Conservation (phyloP, 1,284 basidiomycete genomes). For the Papiliotrema nemorosa region DNA sequence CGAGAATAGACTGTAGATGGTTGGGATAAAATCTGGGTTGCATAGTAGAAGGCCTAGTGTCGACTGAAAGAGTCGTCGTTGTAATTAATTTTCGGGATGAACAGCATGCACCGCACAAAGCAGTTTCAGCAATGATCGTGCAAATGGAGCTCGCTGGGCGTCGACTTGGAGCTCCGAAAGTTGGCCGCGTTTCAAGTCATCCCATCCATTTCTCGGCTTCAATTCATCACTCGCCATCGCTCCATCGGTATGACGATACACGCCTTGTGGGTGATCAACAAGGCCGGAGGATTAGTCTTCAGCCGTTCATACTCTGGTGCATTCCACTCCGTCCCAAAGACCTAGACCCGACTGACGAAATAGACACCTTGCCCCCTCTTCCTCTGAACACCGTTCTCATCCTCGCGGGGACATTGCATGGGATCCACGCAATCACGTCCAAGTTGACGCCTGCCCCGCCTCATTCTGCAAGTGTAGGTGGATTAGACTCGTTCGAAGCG, state of each 20-base stretch:
- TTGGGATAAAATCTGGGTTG: background rate
- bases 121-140: no score
- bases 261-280: conserved; percentile 80
- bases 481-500: conserved; percentile 88
- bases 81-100: no score
- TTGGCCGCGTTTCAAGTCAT: background rate
- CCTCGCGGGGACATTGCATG: conserved; percentile 93
- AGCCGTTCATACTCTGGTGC: conserved; percentile 82
- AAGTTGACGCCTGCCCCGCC: conserved; percentile 70
- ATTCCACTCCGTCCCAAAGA: conserved; percentile 17
- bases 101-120: no score
- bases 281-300: conserved; percentile 95
- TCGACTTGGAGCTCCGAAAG: background rate
- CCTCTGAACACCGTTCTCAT: conserved; percentile 97
- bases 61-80: no score
- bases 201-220: background rate
- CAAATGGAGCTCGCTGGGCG: no score
- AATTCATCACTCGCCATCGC: background rate
- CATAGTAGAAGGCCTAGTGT: background rate
- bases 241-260: conserved; percentile 38
- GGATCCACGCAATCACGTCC: conserved; percentile 96
- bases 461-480: conserved; percentile 41
- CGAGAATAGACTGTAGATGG: conserved; percentile 34
- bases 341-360: no score
- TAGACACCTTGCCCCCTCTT: conserved; percentile 80